Evolutionary conservation across 306 rosid species (phyloP), one percentile per base, ranked within the genome.

Genomic region (Astragalus glycyphyllos): DNA sequence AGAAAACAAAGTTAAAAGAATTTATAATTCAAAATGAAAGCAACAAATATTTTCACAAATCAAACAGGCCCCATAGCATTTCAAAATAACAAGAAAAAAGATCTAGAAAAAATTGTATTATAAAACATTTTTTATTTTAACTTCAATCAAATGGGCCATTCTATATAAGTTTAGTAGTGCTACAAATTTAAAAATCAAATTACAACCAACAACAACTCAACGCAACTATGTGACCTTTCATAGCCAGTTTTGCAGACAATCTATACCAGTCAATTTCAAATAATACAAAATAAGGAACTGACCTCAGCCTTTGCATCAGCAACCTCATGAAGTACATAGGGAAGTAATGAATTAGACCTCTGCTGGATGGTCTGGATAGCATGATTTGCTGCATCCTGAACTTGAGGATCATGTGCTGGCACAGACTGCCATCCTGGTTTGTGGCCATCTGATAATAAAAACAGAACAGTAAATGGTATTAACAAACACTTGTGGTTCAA

Each of bases 291-390:
- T 11, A 51, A 69, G 55, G 34, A 49, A 80, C 87, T 69, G 29
- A 90, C 96, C 96, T 90, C 96, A 23, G 96, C 94, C 83, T 79
- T 82, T 11, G 96, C 96, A 79, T 90, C 88, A 76, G 84, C 69
- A 56, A 90, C 77, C 83, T 90, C 90, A 67, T 82, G 89, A 56
- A 90, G 91, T 69, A 55, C 87, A 60, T 86, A 87, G 53, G 96
- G 93, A 34, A 84, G 47, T 65, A 87, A 31, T 3, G 96, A 90
- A 80, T 90, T 90, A 26, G 96, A 90, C 87, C 75, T 87, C 68
- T 82, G 85, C 84, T 90, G 93, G 79, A 90, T 81, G 59, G 88
- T 75, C 84, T 73, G 79, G 23, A 90, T 49, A 65, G 94, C 96
- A 71, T 90, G 96, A 77, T 86, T 59, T 40, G 96, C 94, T 16